Conservation (phyloP, 192 early-diverging fungal species). For the Paraglomus brasilianum region DNA sequence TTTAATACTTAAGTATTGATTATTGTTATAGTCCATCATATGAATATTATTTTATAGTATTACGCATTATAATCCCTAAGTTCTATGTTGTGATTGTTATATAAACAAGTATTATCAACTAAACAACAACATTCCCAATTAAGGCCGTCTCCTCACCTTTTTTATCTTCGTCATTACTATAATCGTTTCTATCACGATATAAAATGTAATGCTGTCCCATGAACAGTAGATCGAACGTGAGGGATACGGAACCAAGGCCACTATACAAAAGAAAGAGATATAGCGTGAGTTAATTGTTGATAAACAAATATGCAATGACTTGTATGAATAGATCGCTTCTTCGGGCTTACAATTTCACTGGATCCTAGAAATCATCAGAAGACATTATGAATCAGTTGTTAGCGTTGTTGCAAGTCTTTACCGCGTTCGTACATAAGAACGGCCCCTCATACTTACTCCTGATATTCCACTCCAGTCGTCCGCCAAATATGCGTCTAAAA, state of each 20-base stretch:
- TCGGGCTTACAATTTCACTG: slow-evolving; percentile 58
- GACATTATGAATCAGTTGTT: background rate
- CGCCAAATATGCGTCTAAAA: slow-evolving; percentile 67
- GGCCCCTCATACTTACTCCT: slow-evolving; percentile 42
- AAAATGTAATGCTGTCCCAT: slow-evolving; percentile 81
- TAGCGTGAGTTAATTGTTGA: background rate
- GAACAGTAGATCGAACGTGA: slow-evolving; percentile 83
- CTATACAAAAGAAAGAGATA: slow-evolving; percentile 32
- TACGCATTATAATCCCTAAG: no score
- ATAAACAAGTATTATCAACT: no score
- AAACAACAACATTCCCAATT: no score
- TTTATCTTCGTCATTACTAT: slow-evolving; percentile 20
- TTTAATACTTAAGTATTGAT: no score
- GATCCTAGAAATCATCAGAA: slow-evolving; percentile 35
- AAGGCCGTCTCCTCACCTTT: no score
- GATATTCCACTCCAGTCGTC: slow-evolving; percentile 62
- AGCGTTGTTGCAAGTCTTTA: no score
- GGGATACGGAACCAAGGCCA: slow-evolving; percentile 75
- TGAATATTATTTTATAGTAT: no score
- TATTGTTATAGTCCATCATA: no score
- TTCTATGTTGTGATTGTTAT: no score
- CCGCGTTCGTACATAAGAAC: background rate
- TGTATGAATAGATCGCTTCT: slow-evolving; percentile 2
- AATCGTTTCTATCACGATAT: slow-evolving; percentile 51
- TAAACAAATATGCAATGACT: background rate